Evolutionary conservation across 371 early-diverging fungal species (phyloP).

Genomic region (Mucor sp.): DNA sequence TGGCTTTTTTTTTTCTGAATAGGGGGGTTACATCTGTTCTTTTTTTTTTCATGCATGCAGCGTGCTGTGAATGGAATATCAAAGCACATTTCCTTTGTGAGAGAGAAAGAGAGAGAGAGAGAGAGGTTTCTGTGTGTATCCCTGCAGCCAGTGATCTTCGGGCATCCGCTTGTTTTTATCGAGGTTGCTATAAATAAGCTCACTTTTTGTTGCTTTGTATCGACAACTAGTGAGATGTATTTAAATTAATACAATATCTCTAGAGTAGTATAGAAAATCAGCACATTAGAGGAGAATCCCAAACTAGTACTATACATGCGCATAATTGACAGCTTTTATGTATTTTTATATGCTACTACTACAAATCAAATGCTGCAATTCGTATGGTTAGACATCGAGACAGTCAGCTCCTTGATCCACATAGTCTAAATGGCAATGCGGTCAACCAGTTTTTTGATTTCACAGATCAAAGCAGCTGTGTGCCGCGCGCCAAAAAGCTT

Average conservation of each 20-base stretch:
- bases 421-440: too few species aligned
- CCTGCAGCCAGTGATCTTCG: neutral
- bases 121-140: neutral
- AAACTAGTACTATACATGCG: neutral
- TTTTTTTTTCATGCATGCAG: neutral
- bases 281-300: neutral
- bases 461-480: too few species aligned
- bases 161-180: neutral
- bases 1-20: neutral
- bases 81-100: neutral
- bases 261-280: neutral
- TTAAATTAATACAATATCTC: neutral
- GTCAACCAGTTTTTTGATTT: too few species aligned
- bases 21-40: neutral
- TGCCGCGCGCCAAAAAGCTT: too few species aligned
- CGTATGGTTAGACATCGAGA: too few species aligned
- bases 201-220: neutral
- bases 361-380: too few species aligned
- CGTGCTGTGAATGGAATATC: constrained; percentile 2
- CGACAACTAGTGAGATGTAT: neutral
- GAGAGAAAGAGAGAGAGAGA: neutral
- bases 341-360: too few species aligned
- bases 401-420: too few species aligned
- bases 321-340: neutral
- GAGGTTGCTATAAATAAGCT: neutral